Conservation (phyloP, 352 stramenopile species). For the Globisporangium iwayamae region DNA sequence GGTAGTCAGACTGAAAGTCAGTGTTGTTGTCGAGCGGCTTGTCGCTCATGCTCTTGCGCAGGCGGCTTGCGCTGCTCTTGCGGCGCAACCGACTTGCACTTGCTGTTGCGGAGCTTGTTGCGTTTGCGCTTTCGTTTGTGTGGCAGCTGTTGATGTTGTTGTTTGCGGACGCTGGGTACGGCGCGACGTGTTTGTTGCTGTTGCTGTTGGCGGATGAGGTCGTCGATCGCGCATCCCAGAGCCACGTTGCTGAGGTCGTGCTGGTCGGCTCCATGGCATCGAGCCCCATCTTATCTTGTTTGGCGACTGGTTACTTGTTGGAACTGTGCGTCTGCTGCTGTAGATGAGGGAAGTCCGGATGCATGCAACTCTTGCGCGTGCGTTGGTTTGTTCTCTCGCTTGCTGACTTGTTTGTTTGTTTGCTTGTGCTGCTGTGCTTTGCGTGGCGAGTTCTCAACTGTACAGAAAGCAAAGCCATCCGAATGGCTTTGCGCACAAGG, state of each 20-base stretch:
- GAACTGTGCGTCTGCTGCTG: not conserved
- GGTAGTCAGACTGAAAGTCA: not conserved
- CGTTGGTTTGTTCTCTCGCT: constrained; percentile 3
- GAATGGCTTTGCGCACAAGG: no score
- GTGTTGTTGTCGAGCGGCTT: constrained; percentile 17
- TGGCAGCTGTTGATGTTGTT: not conserved
- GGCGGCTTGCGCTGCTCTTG: constrained; percentile 23
- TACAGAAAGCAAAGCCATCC: not conserved
- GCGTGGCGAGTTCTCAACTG: constrained; percentile 7
- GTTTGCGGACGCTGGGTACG: constrained; percentile 3
- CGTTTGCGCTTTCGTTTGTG: not conserved
- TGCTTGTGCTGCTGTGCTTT: constrained; percentile 3
- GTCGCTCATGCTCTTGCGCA: constrained; percentile 32
- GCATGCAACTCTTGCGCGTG: constrained; percentile 15
- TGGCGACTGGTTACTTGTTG: not conserved
- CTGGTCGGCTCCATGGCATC: constrained; percentile 7
- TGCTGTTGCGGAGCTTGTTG: not conserved
- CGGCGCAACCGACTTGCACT: constrained; percentile 19
- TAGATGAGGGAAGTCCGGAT: constrained; percentile 4
- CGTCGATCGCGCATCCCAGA: constrained; percentile 12
- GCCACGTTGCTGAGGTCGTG: not conserved
- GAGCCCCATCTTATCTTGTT: constrained; percentile 13
- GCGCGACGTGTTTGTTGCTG: constrained; percentile 13
- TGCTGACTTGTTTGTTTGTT: not conserved
- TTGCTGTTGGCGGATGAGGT: constrained; percentile 9